These are phyloP conservation scores for Pichia kudriavzevii DNA, from an alignment of 1,139 yeast species.

Conservation along the genomic window DNA sequence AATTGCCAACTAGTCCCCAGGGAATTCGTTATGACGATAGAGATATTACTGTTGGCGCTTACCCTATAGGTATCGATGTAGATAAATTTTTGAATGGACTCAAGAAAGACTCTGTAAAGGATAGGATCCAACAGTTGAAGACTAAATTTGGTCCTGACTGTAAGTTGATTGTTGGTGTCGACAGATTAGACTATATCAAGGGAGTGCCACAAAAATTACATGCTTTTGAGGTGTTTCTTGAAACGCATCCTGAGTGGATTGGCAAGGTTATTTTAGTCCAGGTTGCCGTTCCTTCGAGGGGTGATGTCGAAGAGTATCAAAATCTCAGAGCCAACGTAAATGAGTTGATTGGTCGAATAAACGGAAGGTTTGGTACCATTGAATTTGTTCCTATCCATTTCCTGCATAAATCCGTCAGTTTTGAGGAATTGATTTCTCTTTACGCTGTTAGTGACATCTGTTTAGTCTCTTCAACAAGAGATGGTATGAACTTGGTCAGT, in stretches of 20 bases:
- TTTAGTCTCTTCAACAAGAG: constrained; percentile 87
- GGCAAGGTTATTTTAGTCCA: constrained; percentile 95
- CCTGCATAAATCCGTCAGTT: constrained; percentile 85
- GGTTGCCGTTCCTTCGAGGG: constrained; percentile 96
- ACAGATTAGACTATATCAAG: constrained; percentile 88
- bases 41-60: constrained; percentile 84
- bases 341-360: constrained; percentile 92
- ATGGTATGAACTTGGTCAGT: constrained; percentile 95
- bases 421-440: constrained; percentile 83
- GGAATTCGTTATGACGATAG: constrained; percentile 78
- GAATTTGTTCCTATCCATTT: constrained; percentile 98
- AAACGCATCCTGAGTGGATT: constrained; percentile 96
- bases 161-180: constrained; percentile 92
- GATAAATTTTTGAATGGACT: constrained; percentile 83
- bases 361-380: constrained; percentile 93
- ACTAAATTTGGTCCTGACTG: constrained; percentile 57
- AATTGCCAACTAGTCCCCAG: constrained; percentile 81
- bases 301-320: constrained; percentile 97
- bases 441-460: constrained; percentile 87
- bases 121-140: constrained; percentile 58
- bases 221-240: constrained; percentile 86
- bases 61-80: constrained; percentile 97
- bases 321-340: constrained; percentile 88
- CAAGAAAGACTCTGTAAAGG: constrained; percentile 50
- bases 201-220: constrained; percentile 97